Base-by-base conservation (phyloP, 441 rosid genomes). In the Francoa sonchifolia region DNA sequence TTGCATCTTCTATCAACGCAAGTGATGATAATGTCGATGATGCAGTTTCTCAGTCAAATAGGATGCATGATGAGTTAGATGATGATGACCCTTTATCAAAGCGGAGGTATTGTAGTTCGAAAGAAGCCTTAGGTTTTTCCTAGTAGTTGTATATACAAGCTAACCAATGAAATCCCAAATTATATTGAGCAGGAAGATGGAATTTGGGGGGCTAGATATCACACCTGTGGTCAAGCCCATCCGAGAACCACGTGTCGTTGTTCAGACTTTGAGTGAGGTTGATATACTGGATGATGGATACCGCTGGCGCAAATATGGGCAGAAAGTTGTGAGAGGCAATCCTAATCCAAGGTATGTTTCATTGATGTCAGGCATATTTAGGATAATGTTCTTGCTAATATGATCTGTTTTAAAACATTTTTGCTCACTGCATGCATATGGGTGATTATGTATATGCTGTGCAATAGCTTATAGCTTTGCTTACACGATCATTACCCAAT, bases 251-350 rank as follows among this genome's bases (percentile, higher is more conserved):
- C 89, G 83, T 15, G 46, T 42, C 36, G 79, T 82, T 25, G 64
- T 82, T 41, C 85, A 77, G 55, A 79, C 94, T 51, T 47, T 54
- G 43, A 79, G 88, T 25, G 73, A 75, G 67, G 74, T 77, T 44
- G 89, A 89, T 61, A 65, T 79, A 47, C 86, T 89, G 42, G 78
- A 77, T 55, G 98, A 89, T 69, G 95, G 96, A 27, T 85, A 77
- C 50, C 88, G 95, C 28, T 89, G 98, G 98, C 98, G 95, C 48
- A 89, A 89, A 67, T 89, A 89, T 64, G 98, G 98, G 46, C 98
- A 85, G 67, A 89, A 89, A 62, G 42, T 84, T 51, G 95, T 89
- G 41, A 89, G 85, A 72, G 95, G 98, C 50, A 89, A 79, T 52
- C 84, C 89, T 30, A 71, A 89, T 69, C 98, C 98, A 27, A 85